phyloP scores from a whole-genome alignment of 345 rosid genomes.

The Hibiscus mutabilis region DNA sequence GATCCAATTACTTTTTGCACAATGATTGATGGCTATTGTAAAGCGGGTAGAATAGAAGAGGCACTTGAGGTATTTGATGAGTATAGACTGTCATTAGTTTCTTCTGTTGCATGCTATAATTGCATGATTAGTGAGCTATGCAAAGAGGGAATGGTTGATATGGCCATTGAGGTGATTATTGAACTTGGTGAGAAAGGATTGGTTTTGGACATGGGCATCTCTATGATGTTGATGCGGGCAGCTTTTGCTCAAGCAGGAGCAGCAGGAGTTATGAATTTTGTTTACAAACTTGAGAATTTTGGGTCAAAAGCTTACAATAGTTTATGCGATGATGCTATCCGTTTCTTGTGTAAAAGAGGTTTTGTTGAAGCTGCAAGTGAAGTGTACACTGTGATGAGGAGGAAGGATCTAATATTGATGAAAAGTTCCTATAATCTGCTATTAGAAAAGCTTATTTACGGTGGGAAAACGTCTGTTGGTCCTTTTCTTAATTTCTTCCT shows the following conservation, averaged over 20 bases:
- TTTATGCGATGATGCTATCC: constrained; percentile 43
- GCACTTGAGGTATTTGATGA: constrained; percentile 77
- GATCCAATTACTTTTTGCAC: constrained; percentile 51
- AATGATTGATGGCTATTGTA: constrained; percentile 55
- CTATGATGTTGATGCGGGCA: constrained; percentile 37
- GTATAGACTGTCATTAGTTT: constrained; percentile 38
- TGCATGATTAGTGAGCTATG: constrained; percentile 57
- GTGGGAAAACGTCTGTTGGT: constrained; percentile 18
- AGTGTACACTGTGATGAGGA: constrained; percentile 41
- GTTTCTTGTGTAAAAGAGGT: constrained; percentile 52
- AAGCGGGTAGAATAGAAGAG: constrained; percentile 57
- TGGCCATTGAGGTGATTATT: constrained; percentile 48
- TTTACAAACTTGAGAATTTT: constrained; percentile 35
- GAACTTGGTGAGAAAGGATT: constrained; percentile 51
- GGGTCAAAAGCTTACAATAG: constrained; percentile 20
- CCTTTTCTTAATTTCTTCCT: constrained; percentile 34
- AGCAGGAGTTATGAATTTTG: constrained; percentile 40
- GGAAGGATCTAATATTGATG: constrained; percentile 28
- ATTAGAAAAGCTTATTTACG: constrained; percentile 28
- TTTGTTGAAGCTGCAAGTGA: constrained; percentile 36
- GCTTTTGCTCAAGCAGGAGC: constrained; percentile 33
- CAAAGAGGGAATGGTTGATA: constrained; percentile 45
- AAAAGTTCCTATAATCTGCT: constrained; percentile 35
- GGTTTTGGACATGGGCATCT: constrained; percentile 30
- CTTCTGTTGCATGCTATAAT: constrained; percentile 56